Evolutionary conservation across 495 filamentous ascomycete genomes (phyloP), one percentile per base, ranked within the genome.

Genomic region (Penicillium mononematosum): DNA sequence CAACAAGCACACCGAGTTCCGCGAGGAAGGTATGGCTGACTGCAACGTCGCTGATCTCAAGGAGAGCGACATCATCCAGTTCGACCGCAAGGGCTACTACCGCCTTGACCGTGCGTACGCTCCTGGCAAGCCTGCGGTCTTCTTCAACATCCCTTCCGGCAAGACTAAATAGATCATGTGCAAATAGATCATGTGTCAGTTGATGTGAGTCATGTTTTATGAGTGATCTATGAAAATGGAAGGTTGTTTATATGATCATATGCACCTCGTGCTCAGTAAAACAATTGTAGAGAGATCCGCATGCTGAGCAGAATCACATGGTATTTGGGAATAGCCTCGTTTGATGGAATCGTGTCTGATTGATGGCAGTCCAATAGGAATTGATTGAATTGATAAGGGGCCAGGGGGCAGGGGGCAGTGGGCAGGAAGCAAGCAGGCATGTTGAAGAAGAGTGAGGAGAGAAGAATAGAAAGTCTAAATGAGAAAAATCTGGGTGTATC

Each of bases 21-120:
- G 86, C 66, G 87, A 88, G 55, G 80, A 85, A 45, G 89, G 86
- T 16, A 64, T 88, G 45, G 93, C 90, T 39, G 92, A 96, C 66
- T 85, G 83, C 67, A 94, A 92, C 61, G 83, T 96, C 0, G 79
- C 83, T 3, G 78, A 82, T 43, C 74, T 96, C 50, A 87, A 88
- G 77, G 84, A 83, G 70, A 88, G 87, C 63, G 89, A 93, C 60
- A 90, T 97, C 54, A 89, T 97, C 59, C 92, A 96, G 78, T 91
- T 97, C 59, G 92, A 97, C 81, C 82, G 92, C 43, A 92, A 91
- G 71, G 92, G 92, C 12, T 97, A 88, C 76, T 96, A 90, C 76
- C 79, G 91, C 24, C 79, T 92, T 20, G 92, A 96, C 71, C 74
- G 71, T 48, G 70, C 83, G 10, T 81, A 78, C 53, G 75, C 78